Evolutionary conservation across 345 rosid genomes (phyloP).

Genomic region (Salix arbutifolia): DNA sequence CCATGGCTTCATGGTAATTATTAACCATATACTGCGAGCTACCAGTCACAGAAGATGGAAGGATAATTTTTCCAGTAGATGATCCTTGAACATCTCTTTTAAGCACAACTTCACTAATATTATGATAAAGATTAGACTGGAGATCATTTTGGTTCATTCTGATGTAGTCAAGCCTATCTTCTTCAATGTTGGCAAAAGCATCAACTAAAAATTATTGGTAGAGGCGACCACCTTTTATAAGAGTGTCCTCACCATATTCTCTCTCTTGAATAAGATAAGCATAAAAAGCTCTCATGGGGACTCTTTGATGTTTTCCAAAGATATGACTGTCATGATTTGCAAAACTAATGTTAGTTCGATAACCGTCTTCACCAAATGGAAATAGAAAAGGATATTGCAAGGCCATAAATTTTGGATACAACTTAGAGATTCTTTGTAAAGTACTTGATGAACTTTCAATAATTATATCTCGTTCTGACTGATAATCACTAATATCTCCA

Average conservation of each 20-base stretch:
- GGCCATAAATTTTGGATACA: neutral
- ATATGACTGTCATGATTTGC: rapidly evolving
- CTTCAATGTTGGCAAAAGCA: neutral
- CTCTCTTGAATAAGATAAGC: neutral
- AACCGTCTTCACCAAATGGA: neutral
- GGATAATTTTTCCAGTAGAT: neutral
- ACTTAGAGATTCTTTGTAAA: neutral
- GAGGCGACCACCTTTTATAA: neutral
- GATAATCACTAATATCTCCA: too few relatives aligned
- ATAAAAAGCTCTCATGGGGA: neutral
- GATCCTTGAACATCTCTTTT: neutral
- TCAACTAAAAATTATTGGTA: neutral
- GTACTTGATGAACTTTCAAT: neutral
- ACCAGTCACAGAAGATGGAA: neutral
- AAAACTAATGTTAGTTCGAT: neutral
- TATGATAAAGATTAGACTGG: neutral
- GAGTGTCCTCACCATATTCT: rapidly evolving
- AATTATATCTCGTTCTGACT: too few relatives aligned
- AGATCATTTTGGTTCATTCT: neutral
- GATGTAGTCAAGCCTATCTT: neutral
- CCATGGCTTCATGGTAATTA: neutral
- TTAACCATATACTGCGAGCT: neutral
- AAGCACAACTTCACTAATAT: neutral
- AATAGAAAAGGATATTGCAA: neutral
- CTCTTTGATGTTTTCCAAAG: neutral